Evolutionary conservation across 257 asterid species (phyloP).

Genomic region (Asclepias syriaca): DNA sequence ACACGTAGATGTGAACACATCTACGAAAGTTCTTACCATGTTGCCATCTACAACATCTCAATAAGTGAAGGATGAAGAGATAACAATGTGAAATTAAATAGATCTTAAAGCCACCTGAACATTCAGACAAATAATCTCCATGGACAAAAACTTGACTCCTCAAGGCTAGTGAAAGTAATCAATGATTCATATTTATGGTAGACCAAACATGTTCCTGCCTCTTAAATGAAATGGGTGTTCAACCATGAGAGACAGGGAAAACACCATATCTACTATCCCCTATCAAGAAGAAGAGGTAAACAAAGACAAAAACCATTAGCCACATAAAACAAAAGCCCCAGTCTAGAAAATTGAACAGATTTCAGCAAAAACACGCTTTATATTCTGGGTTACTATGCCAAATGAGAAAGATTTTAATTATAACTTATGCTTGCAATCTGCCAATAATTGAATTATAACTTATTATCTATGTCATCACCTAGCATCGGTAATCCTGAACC

Average conservation of each 20-base stretch:
- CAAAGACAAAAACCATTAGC: background rate
- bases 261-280: background rate
- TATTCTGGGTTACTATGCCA: background rate
- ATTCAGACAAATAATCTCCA: no score
- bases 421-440: background rate
- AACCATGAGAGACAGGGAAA: background rate
- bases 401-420: background rate
- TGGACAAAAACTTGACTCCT: no score
- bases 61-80: background rate
- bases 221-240: background rate
- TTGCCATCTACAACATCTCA: background rate
- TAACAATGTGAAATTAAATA: background rate
- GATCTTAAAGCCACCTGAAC: no score
- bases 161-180: no score
- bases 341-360: background rate
- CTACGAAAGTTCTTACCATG: no score
- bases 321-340: background rate
- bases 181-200: no score
- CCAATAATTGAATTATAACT: background rate
- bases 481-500: background rate
- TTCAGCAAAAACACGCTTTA: background rate
- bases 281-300: background rate
- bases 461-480: background rate
- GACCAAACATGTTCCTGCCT: no score
- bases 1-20: no score